A percentile compares a stretch with the other conserved stretches of the same genome.
Conservation (phyloP, 352 stramenopile species). For the Thalassiosira ordinaria region DNA sequence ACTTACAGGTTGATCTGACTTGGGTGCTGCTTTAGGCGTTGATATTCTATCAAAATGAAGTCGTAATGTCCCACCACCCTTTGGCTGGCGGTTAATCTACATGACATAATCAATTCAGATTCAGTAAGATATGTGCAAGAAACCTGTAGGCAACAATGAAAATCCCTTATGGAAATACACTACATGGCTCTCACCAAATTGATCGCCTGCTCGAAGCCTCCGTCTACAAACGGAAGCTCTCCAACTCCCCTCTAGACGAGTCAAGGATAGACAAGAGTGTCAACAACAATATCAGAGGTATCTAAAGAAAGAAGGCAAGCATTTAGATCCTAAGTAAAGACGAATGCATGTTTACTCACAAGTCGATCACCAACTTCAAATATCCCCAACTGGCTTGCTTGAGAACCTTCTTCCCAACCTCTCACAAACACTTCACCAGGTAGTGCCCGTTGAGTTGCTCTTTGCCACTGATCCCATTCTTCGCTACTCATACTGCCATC, state of each 20-base stretch:
- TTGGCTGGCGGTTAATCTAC: slow-evolving; percentile 61
- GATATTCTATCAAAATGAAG: slow-evolving; percentile 75
- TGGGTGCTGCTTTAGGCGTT: neutral
- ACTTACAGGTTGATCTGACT: slow-evolving; percentile 1
- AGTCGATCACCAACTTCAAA: slow-evolving; percentile 83
- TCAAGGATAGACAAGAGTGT: no score
- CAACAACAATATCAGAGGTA: no score
- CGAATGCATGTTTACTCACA: no score
- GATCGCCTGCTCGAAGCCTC: slow-evolving; percentile 73
- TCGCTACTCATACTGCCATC: slow-evolving; percentile 34
- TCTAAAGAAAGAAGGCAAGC: no score
- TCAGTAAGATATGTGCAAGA: no score
- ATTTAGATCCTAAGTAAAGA: no score
- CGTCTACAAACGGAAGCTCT: slow-evolving; percentile 60
- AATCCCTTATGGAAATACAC: no score
- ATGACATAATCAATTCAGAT: no score
- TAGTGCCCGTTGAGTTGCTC: slow-evolving; percentile 58
- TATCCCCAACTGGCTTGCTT: slow-evolving; percentile 72
- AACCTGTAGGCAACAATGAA: no score
- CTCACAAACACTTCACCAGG: slow-evolving; percentile 78
- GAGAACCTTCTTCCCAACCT: slow-evolving; percentile 57
- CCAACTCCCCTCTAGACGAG: no score
- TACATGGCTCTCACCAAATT: slow-evolving; percentile 53
- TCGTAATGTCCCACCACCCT: slow-evolving; percentile 40
- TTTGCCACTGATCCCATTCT: slow-evolving; percentile 55